Conservation (phyloP, 352 stramenopile species). For the Phytophthora colocasiae region DNA sequence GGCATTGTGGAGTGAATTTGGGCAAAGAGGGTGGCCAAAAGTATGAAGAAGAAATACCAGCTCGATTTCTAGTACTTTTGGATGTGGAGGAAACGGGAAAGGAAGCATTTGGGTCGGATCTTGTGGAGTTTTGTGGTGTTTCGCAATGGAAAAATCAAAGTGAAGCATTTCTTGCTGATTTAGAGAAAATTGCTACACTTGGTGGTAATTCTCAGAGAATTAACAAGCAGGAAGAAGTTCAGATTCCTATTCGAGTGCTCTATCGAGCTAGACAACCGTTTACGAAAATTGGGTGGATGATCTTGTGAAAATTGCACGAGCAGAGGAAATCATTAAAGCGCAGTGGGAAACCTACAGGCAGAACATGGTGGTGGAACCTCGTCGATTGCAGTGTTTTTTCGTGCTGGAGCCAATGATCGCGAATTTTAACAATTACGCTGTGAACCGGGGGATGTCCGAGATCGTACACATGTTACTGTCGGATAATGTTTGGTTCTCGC, state of each 20-base stretch:
- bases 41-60: conserved; percentile 11
- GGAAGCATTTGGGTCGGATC: not conserved
- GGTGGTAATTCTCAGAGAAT: not conserved
- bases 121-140: conserved; percentile 10
- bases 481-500: conserved; percentile 12
- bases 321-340: not conserved
- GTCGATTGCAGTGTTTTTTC: conserved; percentile 4
- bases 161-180: not conserved
- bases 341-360: conserved; percentile 4
- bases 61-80: conserved; percentile 3
- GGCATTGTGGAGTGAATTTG: conserved; percentile 18
- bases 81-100: not conserved
- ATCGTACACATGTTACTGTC: not conserved
- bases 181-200: conserved; percentile 9
- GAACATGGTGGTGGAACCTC: not conserved
- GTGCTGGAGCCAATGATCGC: conserved; percentile 19
- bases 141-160: not conserved
- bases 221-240: conserved; percentile 4
- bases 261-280: conserved; percentile 7
- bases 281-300: conserved; percentile 1
- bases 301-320: conserved; percentile 1
- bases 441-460: not conserved
- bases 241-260: conserved; percentile 10
- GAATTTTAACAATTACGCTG: not conserved
- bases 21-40: not conserved